Evolutionary conservation across 1,284 basidiomycete species (phyloP), one percentile per base, ranked within the genome.

Genomic region (Cutaneotrichosporon sp.): DNA sequence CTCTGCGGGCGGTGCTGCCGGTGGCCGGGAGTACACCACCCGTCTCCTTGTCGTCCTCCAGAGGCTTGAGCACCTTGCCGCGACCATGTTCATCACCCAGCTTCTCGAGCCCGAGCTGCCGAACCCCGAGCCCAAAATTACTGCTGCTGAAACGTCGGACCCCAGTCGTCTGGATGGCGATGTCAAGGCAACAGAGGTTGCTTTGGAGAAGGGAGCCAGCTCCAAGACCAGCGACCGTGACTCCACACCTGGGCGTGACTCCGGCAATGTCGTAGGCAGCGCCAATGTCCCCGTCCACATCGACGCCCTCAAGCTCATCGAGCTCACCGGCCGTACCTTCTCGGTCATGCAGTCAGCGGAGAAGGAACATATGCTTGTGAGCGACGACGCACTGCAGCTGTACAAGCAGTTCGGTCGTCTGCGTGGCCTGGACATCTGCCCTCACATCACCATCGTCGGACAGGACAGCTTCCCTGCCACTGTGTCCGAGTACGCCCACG

Each of bases 1-100:
- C 9, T 27, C 48, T 1, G 27, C 49, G 10, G 60, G 57, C 29
- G 66, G 62, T 16, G 61, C 63, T 17, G 54, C 52, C 3, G 68
- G 69, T 17, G 74, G 64, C 7, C 60, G 71, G 25, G 67, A 67
- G 35, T 48, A 61, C 20, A 72, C 69, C 7, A 57, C 61, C 16
- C 60, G 63, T 27, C 85, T 94, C 66, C 82, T 87, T 0, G 83
- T 97, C 56, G 85, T 97, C 16, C 81, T 98, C n/a, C 90, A 92
- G 71, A 87, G 85, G 70, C 80, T 96, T 55, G 90, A 93, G 61
- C 89, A 97, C 67, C 77, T 98, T 7, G 75, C 78, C 0, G 74
- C 78, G 2, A 72, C 79, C 55, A 80, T 82, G 78, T 75, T 78
- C 41, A 71, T 80, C 52, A 70, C 78, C 16, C 75, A 79, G 55